Percentiles rank a stretch among this genome's conserved stretches.
phyloP scores from a whole-genome alignment of 495 filamentous ascomycete genomes.

The Parathielavia hyrcaniae region DNA sequence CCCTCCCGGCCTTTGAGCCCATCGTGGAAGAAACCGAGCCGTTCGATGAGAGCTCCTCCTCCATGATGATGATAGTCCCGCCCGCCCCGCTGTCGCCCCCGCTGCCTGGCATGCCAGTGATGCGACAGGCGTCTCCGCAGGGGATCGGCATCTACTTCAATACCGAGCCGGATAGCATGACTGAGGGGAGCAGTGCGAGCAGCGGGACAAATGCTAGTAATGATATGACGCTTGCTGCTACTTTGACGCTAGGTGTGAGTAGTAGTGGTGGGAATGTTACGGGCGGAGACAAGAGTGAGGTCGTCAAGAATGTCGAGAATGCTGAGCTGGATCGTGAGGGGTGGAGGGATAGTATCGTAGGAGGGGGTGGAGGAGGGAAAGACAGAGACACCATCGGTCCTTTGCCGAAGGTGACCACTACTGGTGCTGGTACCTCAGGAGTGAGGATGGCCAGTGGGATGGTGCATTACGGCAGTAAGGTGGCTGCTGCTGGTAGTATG shows the following conservation, averaged over 20 bases:
- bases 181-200: constrained; percentile 29
- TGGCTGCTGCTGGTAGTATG: background rate
- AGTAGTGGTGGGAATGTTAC: background rate
- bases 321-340: background rate
- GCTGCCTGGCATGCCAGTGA: background rate
- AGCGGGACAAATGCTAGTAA: constrained; percentile 23
- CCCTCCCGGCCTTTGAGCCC: constrained; percentile 22
- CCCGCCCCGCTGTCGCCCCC: background rate
- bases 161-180: constrained; percentile 4
- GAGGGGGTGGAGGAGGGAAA: too few species aligned
- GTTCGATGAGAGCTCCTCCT: background rate
- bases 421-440: background rate
- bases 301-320: too few species aligned
- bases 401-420: background rate
- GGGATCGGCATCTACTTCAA: background rate
- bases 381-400: constrained; percentile 1
- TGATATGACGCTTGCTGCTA: constrained; percentile 16
- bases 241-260: background rate
- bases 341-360: background rate
- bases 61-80: too few species aligned
- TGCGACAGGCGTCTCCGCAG: background rate
- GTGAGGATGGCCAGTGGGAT: too few species aligned
- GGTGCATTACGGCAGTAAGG: background rate
- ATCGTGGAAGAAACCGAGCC: constrained; percentile 25
- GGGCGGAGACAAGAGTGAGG: background rate